Evolutionary conservation across 257 asterid genomes (phyloP), one percentile per base, ranked within the genome.

Genomic region (Gardenia jasminoides): DNA sequence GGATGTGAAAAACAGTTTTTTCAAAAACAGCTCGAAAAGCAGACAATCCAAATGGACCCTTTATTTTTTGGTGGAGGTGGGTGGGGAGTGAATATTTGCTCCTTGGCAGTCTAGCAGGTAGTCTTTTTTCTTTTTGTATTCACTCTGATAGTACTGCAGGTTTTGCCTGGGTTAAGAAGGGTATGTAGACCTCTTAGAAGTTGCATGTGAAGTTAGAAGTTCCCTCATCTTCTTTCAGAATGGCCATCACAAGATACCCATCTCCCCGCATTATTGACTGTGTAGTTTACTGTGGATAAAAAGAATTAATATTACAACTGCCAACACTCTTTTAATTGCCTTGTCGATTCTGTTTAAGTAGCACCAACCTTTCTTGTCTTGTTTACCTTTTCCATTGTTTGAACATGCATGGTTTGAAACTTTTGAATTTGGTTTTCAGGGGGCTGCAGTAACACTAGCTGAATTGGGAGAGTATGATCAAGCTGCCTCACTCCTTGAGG

Each of bases 361-460:
- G 5, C 39, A 19, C 24, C 30, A 59, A 9, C 22, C 78, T 13
- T 22, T n/a, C 47, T 75, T 72, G 17, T 44, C 47, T 36, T 58
- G 26, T 72, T 77, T 71, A 59, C 80, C 64, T 69, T 59, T 47
- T 44, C 71, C 56, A 31, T 54, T 44, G 64, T 70, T 66, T 56
- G 65, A 46, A 36, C 56, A 36, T 74, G 78, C 80, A 78, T 56
- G 43, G 70, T 65, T 76, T 54, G n/a, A 76, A 50, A 4, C 30
- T 80, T 71, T 56, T 66, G 78, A 72, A 43, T 61, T 80, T 72
- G 71, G 54, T 79, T 79, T 78, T 65, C 84, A 93, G 99, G 99
- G 97, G 82, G 93, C 97, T 87, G 97, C 97, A 71, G 97, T 92
- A 77, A 93, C 97, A 84, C 87, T 95, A 81, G 88, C 89, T 47